These are phyloP conservation scores for Cladosporium sp. DNA, from an alignment of 2,329 filamentous ascomycete genomes.

Conservation along the genomic window DNA sequence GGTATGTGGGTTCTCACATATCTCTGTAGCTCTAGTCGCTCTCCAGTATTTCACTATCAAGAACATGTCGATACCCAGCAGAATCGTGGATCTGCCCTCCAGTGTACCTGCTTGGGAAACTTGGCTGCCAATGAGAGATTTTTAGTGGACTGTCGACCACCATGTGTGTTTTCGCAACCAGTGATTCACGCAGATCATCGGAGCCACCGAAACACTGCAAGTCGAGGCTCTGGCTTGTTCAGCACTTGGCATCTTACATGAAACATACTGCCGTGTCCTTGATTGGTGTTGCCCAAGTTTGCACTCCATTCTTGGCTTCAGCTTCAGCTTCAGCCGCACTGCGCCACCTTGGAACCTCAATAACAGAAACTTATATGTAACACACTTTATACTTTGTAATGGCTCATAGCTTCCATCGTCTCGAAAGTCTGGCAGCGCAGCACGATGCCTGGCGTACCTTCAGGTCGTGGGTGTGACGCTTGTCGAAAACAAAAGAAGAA, in stretches of 20 bases:
- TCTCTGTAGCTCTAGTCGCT: neutral
- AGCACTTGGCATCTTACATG: neutral
- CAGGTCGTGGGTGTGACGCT: constrained; percentile 22
- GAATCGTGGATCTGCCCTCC: neutral
- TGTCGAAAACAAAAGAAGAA: constrained; percentile 26
- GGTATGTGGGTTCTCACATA: neutral
- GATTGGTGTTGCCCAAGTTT: neutral
- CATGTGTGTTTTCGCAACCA: neutral
- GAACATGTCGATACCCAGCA: neutral
- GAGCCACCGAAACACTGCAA: neutral
- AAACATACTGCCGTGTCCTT: neutral
- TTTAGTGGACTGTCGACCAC: neutral
- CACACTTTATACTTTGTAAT: neutral
- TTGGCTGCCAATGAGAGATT: neutral
- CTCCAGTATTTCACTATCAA: neutral
- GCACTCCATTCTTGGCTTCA: constrained; percentile 2
- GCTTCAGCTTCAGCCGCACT: constrained; percentile 6
- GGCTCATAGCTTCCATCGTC: neutral
- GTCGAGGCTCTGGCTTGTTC: neutral
- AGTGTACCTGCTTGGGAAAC: neutral
- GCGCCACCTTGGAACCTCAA: neutral
- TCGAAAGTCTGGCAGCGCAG: neutral
- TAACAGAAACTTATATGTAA: neutral
- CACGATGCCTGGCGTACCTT: constrained; percentile 32
- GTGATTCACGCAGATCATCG: neutral